Evolutionary conservation across 148 eudicot genomes (phyloP), one percentile per base, ranked within the genome.

Genomic region (Rhododendron ferrugineum): DNA sequence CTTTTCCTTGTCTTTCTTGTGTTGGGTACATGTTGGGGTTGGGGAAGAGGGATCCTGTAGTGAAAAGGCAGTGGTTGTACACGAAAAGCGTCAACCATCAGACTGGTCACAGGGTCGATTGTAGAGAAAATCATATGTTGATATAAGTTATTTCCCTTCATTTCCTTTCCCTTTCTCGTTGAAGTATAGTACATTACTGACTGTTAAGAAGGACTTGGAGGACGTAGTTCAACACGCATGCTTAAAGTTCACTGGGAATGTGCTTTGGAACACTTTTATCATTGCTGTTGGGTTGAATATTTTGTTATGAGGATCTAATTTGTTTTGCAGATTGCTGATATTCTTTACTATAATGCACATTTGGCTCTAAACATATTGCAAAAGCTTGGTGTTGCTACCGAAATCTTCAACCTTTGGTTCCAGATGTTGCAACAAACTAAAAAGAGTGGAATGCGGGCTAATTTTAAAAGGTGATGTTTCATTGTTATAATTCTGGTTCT

Each of bases 361-460:
- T 88, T 95, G 87, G 84, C 99, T 22, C 93, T 95, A 42, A 88
- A 85, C 90, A 88, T 94, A 85, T 88, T 97, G 83, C 99, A 97
- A 91, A 93, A 92, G 89, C 93, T 97, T 81, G 95, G 96, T 83
- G 93, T 95, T 87, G 91, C 96, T 28, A 87, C 95, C 52, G 99
- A 95, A 77, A 88, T 97, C 78, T 97, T 97, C 87, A 90, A 88
- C 85, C 91, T 93, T 75, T 97, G 99, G 99, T 97, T 97, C 91
- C 98, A 97, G 88, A 95, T 97, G 99, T 86, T 97, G 92, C 95
- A 93, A 85, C 94, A 94, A 90, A 95, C 92, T 28, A 97, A 97
- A 82, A 94, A 88, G 89, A 94, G 92, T 86, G 99, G 99, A 68
- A 42, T 42, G 60, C 92, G 87, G 42, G 94, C 94, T 79, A 93